Conservation (phyloP, 495 filamentous ascomycete species). For the Xylaria longipes region DNA sequence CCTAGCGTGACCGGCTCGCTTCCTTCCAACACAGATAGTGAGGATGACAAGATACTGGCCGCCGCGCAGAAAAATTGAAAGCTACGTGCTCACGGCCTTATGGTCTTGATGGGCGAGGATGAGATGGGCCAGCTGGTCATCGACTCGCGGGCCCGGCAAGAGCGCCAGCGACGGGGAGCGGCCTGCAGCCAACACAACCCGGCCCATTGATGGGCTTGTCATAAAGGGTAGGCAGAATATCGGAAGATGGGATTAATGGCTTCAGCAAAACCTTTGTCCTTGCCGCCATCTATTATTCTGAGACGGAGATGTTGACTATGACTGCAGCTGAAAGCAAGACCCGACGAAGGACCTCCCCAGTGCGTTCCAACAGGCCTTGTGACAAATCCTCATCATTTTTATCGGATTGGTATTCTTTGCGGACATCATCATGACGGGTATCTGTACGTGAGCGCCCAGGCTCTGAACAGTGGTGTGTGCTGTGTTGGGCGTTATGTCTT, state of each 20-base stretch:
- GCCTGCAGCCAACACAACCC: too few relatives aligned
- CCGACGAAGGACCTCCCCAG: conserved; percentile 67
- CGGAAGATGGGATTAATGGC: conserved; percentile 60
- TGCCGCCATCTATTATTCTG: conserved; percentile 74
- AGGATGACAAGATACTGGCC: conserved; percentile 72
- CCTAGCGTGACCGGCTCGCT: too few relatives aligned
- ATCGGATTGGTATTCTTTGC: conserved; percentile 69
- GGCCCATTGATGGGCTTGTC: too few relatives aligned
- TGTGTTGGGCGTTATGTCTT: too few relatives aligned
- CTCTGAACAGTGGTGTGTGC: too few relatives aligned
- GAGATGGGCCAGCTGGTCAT: conserved; percentile 80
- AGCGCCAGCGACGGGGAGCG: conserved; percentile 56
- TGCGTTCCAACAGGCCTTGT: conserved; percentile 68
- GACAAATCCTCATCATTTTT: conserved; percentile 69
- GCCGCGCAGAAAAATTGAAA: conserved; percentile 73
- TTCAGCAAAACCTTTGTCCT: conserved; percentile 72
- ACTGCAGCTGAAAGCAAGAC: conserved; percentile 72
- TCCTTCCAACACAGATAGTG: conserved; percentile 79
- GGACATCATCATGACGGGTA: conserved; percentile 65
- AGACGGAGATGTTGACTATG: conserved; percentile 75
- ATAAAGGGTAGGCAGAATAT: too few relatives aligned
- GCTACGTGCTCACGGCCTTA: conserved; percentile 70
- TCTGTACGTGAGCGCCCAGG: too few relatives aligned
- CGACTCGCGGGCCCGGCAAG: conserved; percentile 52
- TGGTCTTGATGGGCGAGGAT: conserved; percentile 87